Conservation (phyloP, 139 green algal genomes). For the Trebouxia sp. region DNA sequence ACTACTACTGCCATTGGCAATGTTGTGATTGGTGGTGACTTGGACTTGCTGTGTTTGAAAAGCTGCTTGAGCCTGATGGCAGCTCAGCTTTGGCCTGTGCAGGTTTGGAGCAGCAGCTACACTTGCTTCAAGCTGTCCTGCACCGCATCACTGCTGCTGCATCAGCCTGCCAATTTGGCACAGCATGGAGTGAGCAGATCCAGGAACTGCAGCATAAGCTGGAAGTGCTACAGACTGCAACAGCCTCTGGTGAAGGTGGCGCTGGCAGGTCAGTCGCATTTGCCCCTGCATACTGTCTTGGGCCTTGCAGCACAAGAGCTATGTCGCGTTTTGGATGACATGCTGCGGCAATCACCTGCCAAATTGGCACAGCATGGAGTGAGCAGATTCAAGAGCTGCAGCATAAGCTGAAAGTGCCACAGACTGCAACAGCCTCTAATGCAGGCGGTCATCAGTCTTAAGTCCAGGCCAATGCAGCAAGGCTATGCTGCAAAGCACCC, state of each 20-base stretch:
- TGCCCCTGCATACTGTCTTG: neutral
- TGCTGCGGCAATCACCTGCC: neutral
- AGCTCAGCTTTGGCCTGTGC: no score
- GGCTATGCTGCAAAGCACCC: neutral
- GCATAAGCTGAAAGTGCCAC: constrained; percentile 20
- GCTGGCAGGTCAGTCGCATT: constrained; percentile 9
- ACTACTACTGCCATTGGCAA: no score
- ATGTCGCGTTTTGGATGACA: no score
- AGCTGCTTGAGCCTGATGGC: no score
- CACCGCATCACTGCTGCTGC: neutral
- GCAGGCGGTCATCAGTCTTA: neutral
- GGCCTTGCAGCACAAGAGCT: no score
- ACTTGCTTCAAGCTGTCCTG: constrained; percentile 28
- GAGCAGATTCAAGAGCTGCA: constrained; percentile 33
- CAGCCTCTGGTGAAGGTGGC: neutral
- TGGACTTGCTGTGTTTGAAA: no score
- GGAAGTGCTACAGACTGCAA: neutral
- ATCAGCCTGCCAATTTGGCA: neutral
- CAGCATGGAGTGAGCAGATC: neutral
- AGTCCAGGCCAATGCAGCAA: neutral
- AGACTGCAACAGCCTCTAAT: neutral
- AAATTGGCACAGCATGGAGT: neutral
- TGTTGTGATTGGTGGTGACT: no score
- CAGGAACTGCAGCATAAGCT: constrained; percentile 41
- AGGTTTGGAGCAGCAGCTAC: constrained; percentile 10